These are phyloP conservation scores for Cynanchum wilfordii DNA, from an alignment of 257 asterid genomes.

Conservation along the genomic window DNA sequence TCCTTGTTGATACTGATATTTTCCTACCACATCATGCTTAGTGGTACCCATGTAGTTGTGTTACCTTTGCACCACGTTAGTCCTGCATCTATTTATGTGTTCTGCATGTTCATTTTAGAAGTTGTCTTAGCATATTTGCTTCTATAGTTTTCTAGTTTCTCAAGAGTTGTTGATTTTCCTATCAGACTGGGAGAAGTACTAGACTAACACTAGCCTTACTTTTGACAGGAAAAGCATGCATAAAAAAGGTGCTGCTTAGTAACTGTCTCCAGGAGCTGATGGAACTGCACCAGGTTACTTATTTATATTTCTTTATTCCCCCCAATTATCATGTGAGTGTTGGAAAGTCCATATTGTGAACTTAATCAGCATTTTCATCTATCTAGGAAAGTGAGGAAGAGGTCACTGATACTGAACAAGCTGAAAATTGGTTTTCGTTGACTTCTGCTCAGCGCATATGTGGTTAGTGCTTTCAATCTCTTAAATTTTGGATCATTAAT, in stretches of 20 bases:
- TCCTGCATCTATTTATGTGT: neutral
- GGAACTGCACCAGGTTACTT: conserved; percentile 94
- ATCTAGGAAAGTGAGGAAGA: conserved; percentile 96
- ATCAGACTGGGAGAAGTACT: neutral
- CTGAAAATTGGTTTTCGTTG: conserved; percentile 97
- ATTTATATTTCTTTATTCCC: neutral
- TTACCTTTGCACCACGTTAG: neutral
- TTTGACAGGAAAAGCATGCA: conserved; percentile 92
- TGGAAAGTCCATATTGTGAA: conserved; percentile 11
- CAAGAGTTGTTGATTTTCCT: neutral
- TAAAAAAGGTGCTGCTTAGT: conserved; percentile 92
- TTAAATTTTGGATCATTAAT: neutral
- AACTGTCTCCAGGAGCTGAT: conserved; percentile 98
- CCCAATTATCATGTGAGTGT: neutral
- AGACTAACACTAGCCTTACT: neutral
- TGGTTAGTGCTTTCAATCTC: conserved; percentile 47
- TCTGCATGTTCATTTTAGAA: neutral
- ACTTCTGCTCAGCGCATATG: conserved; percentile 98
- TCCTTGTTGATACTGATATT: neutral
- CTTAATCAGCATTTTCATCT: conserved; percentile 20
- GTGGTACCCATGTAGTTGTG: neutral
- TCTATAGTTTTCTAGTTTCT: neutral
- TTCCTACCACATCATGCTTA: neutral
- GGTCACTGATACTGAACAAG: conserved; percentile 97
- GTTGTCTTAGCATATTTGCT: neutral